phyloP scores from a whole-genome alignment of 2,329 filamentous ascomycete genomes.

The Fusarium begoniae region DNA sequence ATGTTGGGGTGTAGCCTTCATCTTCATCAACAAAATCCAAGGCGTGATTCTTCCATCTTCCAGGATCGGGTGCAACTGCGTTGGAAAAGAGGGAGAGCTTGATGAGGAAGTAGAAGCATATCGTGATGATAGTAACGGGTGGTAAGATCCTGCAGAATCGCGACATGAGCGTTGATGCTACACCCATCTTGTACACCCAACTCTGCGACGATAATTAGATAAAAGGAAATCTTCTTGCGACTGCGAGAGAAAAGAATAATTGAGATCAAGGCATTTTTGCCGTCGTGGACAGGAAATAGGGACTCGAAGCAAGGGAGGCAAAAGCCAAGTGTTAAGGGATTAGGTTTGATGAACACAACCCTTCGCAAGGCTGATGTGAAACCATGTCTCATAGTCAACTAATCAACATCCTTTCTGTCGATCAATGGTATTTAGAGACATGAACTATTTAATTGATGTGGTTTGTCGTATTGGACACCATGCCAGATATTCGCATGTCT shows the following conservation, averaged over 20 bases:
- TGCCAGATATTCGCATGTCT: background rate
- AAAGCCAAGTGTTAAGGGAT: background rate
- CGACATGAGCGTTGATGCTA: background rate
- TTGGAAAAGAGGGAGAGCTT: background rate
- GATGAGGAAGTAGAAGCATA: background rate
- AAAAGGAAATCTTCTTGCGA: accelerated
- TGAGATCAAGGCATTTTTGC: background rate
- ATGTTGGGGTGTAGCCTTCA: background rate
- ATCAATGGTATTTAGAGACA: background rate
- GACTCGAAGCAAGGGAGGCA: background rate
- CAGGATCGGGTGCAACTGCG: background rate
- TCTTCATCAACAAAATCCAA: background rate
- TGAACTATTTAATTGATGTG: background rate
- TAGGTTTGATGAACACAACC: background rate
- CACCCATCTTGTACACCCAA: background rate
- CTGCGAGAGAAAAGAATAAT: background rate
- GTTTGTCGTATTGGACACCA: background rate
- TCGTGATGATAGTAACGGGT: background rate
- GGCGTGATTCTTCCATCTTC: background rate
- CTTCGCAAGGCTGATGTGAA: constrained; percentile 6
- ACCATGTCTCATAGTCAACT: background rate
- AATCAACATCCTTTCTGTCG: background rate
- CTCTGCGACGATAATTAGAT: background rate
- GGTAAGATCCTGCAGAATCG: background rate
- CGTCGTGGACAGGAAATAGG: background rate